These are phyloP conservation scores for Psophocarpus tetragonolobus DNA, from an alignment of 306 rosid genomes.

Conservation along the genomic window DNA sequence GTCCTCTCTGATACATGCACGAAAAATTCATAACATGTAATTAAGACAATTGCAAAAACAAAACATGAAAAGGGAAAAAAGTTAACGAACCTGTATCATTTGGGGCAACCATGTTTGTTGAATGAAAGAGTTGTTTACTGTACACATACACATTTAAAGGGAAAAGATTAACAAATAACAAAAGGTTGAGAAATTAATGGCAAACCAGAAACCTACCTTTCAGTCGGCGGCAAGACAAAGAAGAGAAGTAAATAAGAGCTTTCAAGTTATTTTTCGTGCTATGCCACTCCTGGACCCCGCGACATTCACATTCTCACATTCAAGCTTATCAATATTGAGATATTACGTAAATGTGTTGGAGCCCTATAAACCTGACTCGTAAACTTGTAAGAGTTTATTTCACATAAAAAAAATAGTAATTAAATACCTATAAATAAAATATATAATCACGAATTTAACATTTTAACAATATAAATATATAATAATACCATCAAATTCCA, in stretches of 20 bases:
- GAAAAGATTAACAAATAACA: not conserved
- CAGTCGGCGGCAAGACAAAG: not conserved
- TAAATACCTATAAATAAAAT: no score
- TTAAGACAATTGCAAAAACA: not conserved
- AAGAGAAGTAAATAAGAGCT: not conserved
- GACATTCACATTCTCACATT: no score
- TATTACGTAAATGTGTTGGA: no score
- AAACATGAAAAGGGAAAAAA: not conserved
- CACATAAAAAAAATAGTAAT: no score
- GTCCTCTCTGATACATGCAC: conserved; percentile 36
- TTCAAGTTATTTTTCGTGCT: no score
- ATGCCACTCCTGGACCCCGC: no score
- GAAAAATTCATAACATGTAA: conserved; percentile 10
- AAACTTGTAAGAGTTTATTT: no score
- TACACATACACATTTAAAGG: not conserved
- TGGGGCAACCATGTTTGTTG: conserved; percentile 17
- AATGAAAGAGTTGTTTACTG: not conserved
- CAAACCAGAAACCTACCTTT: not conserved
- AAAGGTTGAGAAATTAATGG: not conserved
- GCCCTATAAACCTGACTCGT: no score
- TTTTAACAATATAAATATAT: no score
- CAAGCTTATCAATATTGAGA: no score
- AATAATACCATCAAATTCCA: no score
- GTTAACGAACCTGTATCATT: conserved; percentile 23
- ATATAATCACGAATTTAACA: no score